Percentiles rank a stretch among this genome's conserved stretches.
Evolutionary conservation across 495 filamentous ascomycete genomes (phyloP).

Genomic region (Amorphotheca resinae): DNA sequence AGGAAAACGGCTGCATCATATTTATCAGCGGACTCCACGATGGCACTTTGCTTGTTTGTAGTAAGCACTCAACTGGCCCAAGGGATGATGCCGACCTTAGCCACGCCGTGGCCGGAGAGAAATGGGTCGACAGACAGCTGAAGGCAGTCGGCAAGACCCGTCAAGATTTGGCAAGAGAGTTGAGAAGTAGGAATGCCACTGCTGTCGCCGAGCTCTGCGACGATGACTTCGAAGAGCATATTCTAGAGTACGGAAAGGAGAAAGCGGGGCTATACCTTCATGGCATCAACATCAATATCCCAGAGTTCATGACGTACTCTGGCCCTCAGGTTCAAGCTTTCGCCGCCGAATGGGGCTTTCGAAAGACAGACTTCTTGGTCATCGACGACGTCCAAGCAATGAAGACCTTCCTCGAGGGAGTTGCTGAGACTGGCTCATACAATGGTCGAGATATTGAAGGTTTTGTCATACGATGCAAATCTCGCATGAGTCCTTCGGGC

Average conservation of each 20-base stretch:
- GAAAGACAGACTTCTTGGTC: slow-evolving; percentile 68
- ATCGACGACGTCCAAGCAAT: slow-evolving; percentile 63
- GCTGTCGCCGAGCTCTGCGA: slow-evolving; percentile 96
- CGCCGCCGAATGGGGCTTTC: slow-evolving; percentile 88
- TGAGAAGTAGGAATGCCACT: slow-evolving; percentile 74
- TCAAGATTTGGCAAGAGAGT: slow-evolving; percentile 57
- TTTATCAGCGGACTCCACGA: slow-evolving; percentile 89
- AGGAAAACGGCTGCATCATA: slow-evolving; percentile 98
- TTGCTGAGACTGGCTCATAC: slow-evolving; percentile 76
- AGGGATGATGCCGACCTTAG: slow-evolving; percentile 53
- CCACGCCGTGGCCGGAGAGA: slow-evolving; percentile 77
- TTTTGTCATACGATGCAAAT: slow-evolving; percentile 87
- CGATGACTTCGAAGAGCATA: slow-evolving; percentile 92
- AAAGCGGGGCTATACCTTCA: slow-evolving; percentile 88
- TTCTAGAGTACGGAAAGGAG: slow-evolving; percentile 76
- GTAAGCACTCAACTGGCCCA: slow-evolving; percentile 88
- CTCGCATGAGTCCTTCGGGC: slow-evolving; percentile 27
- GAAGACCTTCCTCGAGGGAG: slow-evolving; percentile 65
- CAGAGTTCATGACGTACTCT: slow-evolving; percentile 76
- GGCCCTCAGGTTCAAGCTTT: slow-evolving; percentile 70
- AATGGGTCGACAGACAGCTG: slow-evolving; percentile 74
- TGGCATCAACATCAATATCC: slow-evolving; percentile 88
- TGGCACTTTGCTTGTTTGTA: slow-evolving; percentile 80
- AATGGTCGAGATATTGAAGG: slow-evolving; percentile 88
- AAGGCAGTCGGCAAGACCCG: slow-evolving; percentile 58